Evolutionary conservation across 2,329 filamentous ascomycete species (phyloP), one percentile per base, ranked within the genome.

Genomic region (Stromatinia cepivora): DNA sequence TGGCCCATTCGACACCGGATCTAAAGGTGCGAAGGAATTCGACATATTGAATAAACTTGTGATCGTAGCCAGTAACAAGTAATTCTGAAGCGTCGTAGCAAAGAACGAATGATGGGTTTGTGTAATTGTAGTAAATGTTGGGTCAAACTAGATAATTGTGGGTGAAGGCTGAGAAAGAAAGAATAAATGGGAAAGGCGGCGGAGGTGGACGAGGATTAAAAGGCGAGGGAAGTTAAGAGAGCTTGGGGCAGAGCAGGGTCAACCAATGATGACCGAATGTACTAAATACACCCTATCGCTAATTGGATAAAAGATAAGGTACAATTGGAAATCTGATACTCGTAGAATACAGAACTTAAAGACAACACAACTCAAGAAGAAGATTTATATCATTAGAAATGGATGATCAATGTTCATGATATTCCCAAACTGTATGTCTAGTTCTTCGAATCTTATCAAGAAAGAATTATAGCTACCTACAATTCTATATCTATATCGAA

Each of bases 21-120:
- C 88, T 73, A 87, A 80, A 70, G 83, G 87, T 74, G 81, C 84
- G 77, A 81, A 83, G 59, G 82, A 79, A 56, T 68, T 68, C 50
- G 66, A 68, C 66, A 68, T 68, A 22, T 77, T 77, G 77, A 58
- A 69, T 71, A 70, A 65, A 50, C 39, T 67, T 57, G 2, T 36
- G 17, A 57, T 57, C 36, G 69, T 46, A 13, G 15, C 53, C 67
- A 69, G 28, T 54, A n/a, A 9, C n/a, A 46, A 36, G 28, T n/a
- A 59, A 39, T 6, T 39, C 3, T 25, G 34, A 20, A 45, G 25
- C 25, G 34, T 13, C 9, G 17, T 22, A 22, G 6, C 9, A 36
- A 50, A 28, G 13, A 36, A 39, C 22, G 7, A 17, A 8, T 50
- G 22, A 22, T 67, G 31, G 22, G 25, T 34, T 39, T 42, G n/a